Evolutionary conservation across 176 grass and related monocot species (phyloP).

Genomic region (Hyparrhenia diplandra): DNA sequence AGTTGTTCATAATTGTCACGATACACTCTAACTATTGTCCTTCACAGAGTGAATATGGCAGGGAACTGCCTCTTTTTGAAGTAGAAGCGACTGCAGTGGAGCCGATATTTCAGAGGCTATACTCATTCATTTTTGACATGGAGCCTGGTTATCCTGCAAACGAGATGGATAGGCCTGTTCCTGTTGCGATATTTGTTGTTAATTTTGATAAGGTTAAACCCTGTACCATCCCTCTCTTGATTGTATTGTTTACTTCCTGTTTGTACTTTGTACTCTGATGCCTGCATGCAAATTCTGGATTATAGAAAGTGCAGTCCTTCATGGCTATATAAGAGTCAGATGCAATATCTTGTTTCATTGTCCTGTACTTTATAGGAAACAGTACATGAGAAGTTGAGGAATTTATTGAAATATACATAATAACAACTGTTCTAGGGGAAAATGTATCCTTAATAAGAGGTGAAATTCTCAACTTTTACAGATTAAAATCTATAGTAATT

Average conservation of each 20-base stretch:
- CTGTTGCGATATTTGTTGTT: conserved; percentile 90
- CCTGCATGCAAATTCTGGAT: conserved; percentile 15
- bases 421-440: background rate
- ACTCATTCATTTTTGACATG: conserved; percentile 97
- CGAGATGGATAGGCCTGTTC: conserved; percentile 81
- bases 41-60: conserved; percentile 85
- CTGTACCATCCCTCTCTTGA: conserved; percentile 11
- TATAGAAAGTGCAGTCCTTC: background rate
- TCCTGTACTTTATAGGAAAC: too few species aligned
- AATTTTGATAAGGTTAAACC: conserved; percentile 95
- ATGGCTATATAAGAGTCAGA: conserved; percentile 2
- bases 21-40: conserved; percentile 31
- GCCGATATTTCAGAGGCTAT: conserved; percentile 77
- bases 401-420: background rate
- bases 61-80: conserved; percentile 91
- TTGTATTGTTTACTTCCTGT: conserved; percentile 22
- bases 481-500: background rate
- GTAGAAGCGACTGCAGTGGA: conserved; percentile 82
- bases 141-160: conserved; percentile 73
- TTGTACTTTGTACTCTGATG: background rate
- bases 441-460: background rate
- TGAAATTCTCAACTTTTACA: background rate
- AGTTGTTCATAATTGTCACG: background rate
- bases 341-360: background rate
- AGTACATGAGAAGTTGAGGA: background rate